These are phyloP conservation scores for Piromyces finnis DNA, from an alignment of 192 early-diverging fungal species.

Conservation along the genomic window DNA sequence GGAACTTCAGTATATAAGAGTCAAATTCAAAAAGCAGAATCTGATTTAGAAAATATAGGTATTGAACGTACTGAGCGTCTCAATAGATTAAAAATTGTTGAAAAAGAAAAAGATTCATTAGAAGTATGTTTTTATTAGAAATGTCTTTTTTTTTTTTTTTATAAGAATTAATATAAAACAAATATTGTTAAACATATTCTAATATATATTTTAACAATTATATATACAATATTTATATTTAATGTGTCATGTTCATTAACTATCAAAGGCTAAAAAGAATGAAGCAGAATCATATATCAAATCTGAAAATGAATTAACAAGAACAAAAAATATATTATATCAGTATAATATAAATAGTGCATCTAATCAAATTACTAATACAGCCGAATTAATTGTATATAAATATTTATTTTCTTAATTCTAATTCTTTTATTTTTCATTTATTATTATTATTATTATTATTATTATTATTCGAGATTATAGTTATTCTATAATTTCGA, in stretches of 20 bases:
- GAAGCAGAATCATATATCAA: conserved; percentile 67
- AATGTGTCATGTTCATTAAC: too few species aligned
- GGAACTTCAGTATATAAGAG: conserved; percentile 79
- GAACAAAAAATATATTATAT: conserved; percentile 54
- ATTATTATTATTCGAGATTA: not conserved
- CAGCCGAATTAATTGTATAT: conserved; percentile 15
- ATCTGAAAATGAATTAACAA: conserved; percentile 58
- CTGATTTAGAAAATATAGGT: conserved; percentile 55
- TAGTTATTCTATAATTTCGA: too few species aligned
- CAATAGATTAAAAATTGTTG: conserved; percentile 68
- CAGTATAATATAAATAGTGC: conserved; percentile 50
- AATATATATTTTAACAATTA: too few species aligned
- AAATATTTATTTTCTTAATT: too few species aligned
- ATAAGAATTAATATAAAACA: too few species aligned
- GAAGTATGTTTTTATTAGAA: conserved; percentile 31
- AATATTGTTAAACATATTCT: too few species aligned
- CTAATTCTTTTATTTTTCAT: too few species aligned
- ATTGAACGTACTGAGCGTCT: conserved; percentile 60
- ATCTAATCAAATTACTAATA: conserved; percentile 16
- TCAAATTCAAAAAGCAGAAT: conserved; percentile 53
- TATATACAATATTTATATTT: too few species aligned
- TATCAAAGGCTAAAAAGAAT: conserved; percentile 47
- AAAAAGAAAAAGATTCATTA: conserved; percentile 65
- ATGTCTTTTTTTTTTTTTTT: too few species aligned
- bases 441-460: not conserved